A percentile compares a stretch with the other conserved stretches of the same genome.
phyloP scores from a whole-genome alignment of 495 filamentous ascomycete genomes.

The Aspergillus taichungensis region DNA sequence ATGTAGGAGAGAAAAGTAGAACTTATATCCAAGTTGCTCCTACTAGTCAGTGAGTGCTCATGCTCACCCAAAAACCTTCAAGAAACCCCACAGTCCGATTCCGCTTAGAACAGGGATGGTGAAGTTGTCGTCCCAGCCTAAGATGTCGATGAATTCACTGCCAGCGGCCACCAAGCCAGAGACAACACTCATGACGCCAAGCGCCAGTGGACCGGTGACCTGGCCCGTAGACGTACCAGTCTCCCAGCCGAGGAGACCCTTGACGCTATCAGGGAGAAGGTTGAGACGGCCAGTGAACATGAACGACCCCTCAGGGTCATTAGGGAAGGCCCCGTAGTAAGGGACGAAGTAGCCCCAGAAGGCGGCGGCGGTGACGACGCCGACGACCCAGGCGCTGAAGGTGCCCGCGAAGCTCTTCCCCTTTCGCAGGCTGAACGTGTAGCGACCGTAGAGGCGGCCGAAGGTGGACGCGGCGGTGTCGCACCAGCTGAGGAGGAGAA shows the following conservation, averaged over 20 bases:
- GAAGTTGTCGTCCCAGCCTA: constrained; percentile 92
- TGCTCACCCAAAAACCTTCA: constrained; percentile 72
- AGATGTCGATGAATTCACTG: constrained; percentile 86
- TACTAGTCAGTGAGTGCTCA: neutral
- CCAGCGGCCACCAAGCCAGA: constrained; percentile 78
- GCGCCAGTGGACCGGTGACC: constrained; percentile 57
- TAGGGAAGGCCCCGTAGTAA: constrained; percentile 51
- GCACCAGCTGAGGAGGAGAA: constrained; percentile 91
- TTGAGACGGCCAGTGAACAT: constrained; percentile 71
- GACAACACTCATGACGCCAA: constrained; percentile 79
- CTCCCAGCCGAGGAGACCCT: constrained; percentile 37
- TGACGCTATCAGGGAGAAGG: constrained; percentile 48
- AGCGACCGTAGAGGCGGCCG: constrained; percentile 76
- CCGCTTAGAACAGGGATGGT: constrained; percentile 92
- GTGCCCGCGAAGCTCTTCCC: constrained; percentile 92
- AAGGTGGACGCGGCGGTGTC: constrained; percentile 95
- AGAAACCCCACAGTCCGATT: constrained; percentile 83
- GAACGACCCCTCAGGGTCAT: constrained; percentile 59
- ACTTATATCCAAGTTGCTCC: neutral
- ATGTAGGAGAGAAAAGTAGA: constrained; percentile 6
- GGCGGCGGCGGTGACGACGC: constrained; percentile 66
- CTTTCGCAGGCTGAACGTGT: constrained; percentile 72
- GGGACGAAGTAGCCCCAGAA: constrained; percentile 88
- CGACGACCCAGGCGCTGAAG: constrained; percentile 70
- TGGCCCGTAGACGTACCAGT: constrained; percentile 35